Conservation (phyloP, 2,329 filamentous ascomycete genomes). For the Trichoderma sp. region DNA sequence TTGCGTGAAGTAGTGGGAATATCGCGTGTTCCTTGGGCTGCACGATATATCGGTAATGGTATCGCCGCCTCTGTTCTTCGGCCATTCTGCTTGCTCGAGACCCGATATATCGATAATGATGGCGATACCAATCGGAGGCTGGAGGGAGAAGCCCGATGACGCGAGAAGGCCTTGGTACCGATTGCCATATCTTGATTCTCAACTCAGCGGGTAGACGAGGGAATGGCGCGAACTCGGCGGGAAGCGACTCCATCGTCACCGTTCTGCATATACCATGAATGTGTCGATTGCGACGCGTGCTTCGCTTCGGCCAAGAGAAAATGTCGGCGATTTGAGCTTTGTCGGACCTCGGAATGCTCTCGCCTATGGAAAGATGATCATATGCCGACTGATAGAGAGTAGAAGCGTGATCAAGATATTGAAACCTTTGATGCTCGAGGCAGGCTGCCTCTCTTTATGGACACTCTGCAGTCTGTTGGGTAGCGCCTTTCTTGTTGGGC, state of each 20-base stretch:
- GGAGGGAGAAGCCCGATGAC: constrained; percentile 13
- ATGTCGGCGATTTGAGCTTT: too few relatives aligned
- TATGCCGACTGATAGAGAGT: too few relatives aligned
- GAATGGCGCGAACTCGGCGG: constrained; percentile 1
- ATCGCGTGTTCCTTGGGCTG: constrained; percentile 16
- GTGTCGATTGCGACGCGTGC: not conserved
- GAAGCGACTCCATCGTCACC: not conserved
- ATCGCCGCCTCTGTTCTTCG: not conserved
- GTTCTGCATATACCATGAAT: too few relatives aligned
- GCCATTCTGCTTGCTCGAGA: not conserved
- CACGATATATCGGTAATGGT: constrained; percentile 19
- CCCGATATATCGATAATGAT: constrained; percentile 6
- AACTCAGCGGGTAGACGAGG: constrained; percentile 11
- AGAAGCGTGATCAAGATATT: not conserved
- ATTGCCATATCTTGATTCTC: constrained; percentile 18
- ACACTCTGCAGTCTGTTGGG: not conserved
- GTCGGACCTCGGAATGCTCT: too few relatives aligned
- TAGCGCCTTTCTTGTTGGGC: not conserved
- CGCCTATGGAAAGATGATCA: too few relatives aligned
- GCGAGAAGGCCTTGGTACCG: constrained; percentile 13
- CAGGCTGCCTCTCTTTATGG: not conserved
- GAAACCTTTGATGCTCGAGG: not conserved
- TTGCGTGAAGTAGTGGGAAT: constrained; percentile 15
- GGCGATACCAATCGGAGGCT: constrained; percentile 16
- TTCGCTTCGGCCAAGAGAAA: not conserved